phyloP scores from a whole-genome alignment of 2,329 filamentous ascomycete genomes.

The Fusarium secorum region DNA sequence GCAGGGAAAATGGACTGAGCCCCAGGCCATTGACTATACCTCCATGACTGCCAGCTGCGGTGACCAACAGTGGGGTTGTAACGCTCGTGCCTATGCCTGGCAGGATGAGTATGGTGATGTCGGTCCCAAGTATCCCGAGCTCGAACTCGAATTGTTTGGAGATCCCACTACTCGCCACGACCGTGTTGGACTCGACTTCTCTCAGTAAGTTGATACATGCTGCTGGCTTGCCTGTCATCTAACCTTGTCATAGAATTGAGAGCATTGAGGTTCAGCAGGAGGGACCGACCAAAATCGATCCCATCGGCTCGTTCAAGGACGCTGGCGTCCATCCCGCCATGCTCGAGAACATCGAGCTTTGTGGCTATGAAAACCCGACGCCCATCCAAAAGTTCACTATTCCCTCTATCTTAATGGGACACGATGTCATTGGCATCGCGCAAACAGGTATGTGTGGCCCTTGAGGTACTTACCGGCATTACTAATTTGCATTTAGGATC shows the following conservation, averaged over 20 bases:
- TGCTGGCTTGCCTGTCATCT: slow-evolving; percentile 20
- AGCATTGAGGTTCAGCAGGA: slow-evolving; percentile 66
- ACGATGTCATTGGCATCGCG: slow-evolving; percentile 87
- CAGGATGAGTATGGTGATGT: slow-evolving; percentile 86
- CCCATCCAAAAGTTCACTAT: slow-evolving; percentile 88
- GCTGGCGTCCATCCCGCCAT: slow-evolving; percentile 88
- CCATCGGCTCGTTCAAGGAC: slow-evolving; percentile 69
- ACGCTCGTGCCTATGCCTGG: slow-evolving; percentile 81
- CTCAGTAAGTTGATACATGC: slow-evolving; percentile 57
- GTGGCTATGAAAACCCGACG: slow-evolving; percentile 76
- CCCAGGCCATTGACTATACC: slow-evolving; percentile 58
- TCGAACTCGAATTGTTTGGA: slow-evolving; percentile 82
- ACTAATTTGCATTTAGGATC: slow-evolving; percentile 68
- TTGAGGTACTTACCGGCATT: neutral
- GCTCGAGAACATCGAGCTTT: slow-evolving; percentile 76
- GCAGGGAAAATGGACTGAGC: slow-evolving; percentile 55
- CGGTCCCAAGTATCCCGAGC: slow-evolving; percentile 71
- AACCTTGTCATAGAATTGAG: slow-evolving; percentile 56
- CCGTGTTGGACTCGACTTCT: slow-evolving; percentile 68
- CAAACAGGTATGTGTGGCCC: slow-evolving; percentile 72
- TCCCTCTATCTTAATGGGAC: slow-evolving; percentile 76
- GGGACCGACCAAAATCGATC: slow-evolving; percentile 59
- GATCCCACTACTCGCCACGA: slow-evolving; percentile 57
- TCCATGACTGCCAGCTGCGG: slow-evolving; percentile 28
- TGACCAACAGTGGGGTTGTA: slow-evolving; percentile 55